These are phyloP conservation scores for Fusarium sp. DNA, from an alignment of 2,329 filamentous ascomycete genomes.

Conservation along the genomic window DNA sequence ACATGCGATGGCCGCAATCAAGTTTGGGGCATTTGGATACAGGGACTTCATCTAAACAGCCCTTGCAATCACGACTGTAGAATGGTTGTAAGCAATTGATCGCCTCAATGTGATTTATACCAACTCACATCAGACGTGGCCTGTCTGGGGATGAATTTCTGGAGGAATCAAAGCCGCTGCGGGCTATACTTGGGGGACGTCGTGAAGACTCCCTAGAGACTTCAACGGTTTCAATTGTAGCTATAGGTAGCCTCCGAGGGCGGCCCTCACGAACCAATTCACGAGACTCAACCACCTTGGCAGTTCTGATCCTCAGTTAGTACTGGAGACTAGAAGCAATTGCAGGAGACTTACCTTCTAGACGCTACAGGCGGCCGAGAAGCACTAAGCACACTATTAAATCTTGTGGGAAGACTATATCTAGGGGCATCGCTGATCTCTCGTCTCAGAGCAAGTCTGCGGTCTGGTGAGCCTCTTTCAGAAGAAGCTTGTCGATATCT, in stretches of 20 bases:
- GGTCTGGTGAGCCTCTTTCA: slow-evolving; percentile 43
- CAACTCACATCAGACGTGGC: slow-evolving; percentile 39
- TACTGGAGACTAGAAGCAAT: neutral
- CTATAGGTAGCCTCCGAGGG: slow-evolving; percentile 26
- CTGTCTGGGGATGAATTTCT: slow-evolving; percentile 43
- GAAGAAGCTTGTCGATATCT: slow-evolving; percentile 39
- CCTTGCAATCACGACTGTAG: slow-evolving; percentile 73
- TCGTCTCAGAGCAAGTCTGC: slow-evolving; percentile 42
- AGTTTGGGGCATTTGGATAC: slow-evolving; percentile 73
- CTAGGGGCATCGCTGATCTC: slow-evolving; percentile 45
- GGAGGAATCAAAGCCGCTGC: slow-evolving; percentile 42
- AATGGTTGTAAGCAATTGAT: slow-evolving; percentile 14
- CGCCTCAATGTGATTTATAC: neutral
- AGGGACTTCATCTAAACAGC: slow-evolving; percentile 75
- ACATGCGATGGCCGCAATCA: slow-evolving; percentile 84
- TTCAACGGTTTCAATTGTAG: slow-evolving; percentile 26
- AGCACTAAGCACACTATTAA: slow-evolving; percentile 46
- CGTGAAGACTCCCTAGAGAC: slow-evolving; percentile 41
- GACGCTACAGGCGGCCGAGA: slow-evolving; percentile 49
- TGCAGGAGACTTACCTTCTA: slow-evolving; percentile 40
- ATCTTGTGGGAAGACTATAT: slow-evolving; percentile 38
- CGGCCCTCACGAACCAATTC: slow-evolving; percentile 38
- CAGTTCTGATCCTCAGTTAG: slow-evolving; percentile 25
- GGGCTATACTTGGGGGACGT: slow-evolving; percentile 41
- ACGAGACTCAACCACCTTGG: slow-evolving; percentile 38